These are phyloP conservation scores for Xylariaceae sp. DNA, from an alignment of 2,329 filamentous ascomycete species.

Conservation along the genomic window DNA sequence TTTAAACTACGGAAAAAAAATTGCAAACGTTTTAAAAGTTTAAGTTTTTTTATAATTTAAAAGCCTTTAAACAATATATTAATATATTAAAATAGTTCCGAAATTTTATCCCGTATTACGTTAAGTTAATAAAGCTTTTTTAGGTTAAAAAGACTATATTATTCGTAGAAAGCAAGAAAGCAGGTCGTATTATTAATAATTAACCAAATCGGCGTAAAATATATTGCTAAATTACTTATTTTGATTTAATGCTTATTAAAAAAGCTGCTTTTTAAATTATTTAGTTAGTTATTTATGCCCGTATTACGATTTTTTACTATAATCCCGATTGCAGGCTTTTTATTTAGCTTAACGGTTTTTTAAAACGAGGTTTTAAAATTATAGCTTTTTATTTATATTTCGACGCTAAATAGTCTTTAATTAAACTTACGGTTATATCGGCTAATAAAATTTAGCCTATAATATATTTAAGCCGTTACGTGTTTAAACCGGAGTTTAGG, in stretches of 20 bases:
- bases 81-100: not conserved
- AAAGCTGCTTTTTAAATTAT: not conserved
- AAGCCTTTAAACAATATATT: slow-evolving; percentile 2
- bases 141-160: not conserved
- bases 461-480: slow-evolving; percentile 2
- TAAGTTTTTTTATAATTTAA: slow-evolving; percentile 1
- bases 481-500: not conserved
- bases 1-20: not conserved
- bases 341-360: slow-evolving; percentile 1
- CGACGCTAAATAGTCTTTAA: not conserved
- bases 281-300: not conserved
- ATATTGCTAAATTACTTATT: not conserved
- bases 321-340: not conserved
- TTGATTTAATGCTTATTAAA: not conserved
- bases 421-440: not conserved
- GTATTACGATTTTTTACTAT: not conserved
- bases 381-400: slow-evolving; percentile 5
- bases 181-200: not conserved
- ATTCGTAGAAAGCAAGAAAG: too few relatives aligned
- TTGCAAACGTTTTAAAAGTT: not conserved
- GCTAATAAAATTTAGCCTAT: not conserved
- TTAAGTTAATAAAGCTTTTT: slow-evolving; percentile 1
- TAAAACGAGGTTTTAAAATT: slow-evolving; percentile 3
- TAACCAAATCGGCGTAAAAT: not conserved
- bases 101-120: not conserved